phyloP scores from a whole-genome alignment of 179 eudicot species.

The Pouteria campechiana region DNA sequence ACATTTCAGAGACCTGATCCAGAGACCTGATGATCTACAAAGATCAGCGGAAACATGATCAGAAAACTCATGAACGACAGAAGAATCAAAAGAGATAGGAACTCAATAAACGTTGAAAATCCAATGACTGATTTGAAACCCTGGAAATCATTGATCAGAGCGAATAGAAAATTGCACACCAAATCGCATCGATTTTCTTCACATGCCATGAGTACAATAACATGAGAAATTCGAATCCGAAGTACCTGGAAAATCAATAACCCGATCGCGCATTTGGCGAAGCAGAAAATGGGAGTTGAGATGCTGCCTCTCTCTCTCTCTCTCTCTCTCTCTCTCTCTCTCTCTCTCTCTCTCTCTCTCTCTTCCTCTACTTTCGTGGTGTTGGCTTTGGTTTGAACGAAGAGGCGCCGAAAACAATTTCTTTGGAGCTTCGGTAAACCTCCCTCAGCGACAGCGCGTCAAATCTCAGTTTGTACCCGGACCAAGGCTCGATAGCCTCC shows the following conservation, averaged over 20 bases:
- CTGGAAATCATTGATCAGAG: background rate
- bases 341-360: background rate
- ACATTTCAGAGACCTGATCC: no score
- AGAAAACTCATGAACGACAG: background rate
- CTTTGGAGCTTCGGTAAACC: no score
- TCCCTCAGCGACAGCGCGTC: no score
- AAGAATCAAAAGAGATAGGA: background rate
- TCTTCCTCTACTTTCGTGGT: no score
- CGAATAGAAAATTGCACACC: background rate
- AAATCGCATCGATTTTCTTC: background rate
- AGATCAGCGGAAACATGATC: background rate
- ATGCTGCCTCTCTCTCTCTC: no score
- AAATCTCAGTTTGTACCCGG: no score
- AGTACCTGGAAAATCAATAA: slow-evolving; percentile 1
- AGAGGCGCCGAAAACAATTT: no score
- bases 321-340: background rate
- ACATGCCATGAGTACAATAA: background rate
- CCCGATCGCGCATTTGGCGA: background rate
- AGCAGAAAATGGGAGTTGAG: no score
- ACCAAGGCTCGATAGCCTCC: no score
- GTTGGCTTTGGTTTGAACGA: no score
- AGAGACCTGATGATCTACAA: background rate
- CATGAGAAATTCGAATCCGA: background rate
- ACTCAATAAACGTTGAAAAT: background rate
- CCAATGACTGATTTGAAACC: background rate